Base-by-base conservation (phyloP, 2,329 filamentous ascomycete species). In the Phoma herbarum region DNA sequence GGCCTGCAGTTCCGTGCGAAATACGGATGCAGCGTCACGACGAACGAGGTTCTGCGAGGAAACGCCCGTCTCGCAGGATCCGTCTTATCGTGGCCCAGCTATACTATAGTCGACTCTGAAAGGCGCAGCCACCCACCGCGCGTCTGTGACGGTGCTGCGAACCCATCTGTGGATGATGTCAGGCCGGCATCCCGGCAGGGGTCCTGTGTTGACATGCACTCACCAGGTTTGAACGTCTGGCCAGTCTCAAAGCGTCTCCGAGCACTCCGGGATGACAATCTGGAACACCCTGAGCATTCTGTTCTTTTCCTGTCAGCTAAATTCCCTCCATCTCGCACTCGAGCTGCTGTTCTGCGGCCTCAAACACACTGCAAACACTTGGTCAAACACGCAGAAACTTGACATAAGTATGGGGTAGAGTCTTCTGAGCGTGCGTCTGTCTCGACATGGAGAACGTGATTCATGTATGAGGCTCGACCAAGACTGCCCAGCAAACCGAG, bases 361-460 rank as follows among this genome's bases (percentile, higher is more conserved):
- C 59, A 68, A 68, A 68, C 66, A 52, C 60, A 60, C 39, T 58
- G 64, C 20, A 68, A 65, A 68, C 65, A 25, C 42, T 22, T 39
- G 12, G n/a, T 64, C 63, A 60, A 63, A 60, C 65, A 44, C n/a
- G n/a, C 42, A 26, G 20, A 45, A 33, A 46, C 31, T 20, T 39
- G 41, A 33, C 41, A 33, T 33, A n/a, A n/a, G n/a, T n/a, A 10
- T 44, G 39, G 33, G 33, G 25, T 39, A 35, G 7, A n/a, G n/a
- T n/a, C 33, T n/a, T 1, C 43, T 14, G 43, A 39, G 31, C 51
- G 23, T 4, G 10, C 16, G 2, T 22, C 25, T 26, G 51, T 47
- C 35, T 47, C 51, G 22, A 46, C n/a, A n/a, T n/a, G n/a, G n/a
- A n/a, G n/a, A n/a, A n/a, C n/a, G 11, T 43, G 26, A 48, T 39